Evolutionary conservation across 441 rosid genomes (phyloP).

Genomic region (Euphorbia schlechtendalii): DNA sequence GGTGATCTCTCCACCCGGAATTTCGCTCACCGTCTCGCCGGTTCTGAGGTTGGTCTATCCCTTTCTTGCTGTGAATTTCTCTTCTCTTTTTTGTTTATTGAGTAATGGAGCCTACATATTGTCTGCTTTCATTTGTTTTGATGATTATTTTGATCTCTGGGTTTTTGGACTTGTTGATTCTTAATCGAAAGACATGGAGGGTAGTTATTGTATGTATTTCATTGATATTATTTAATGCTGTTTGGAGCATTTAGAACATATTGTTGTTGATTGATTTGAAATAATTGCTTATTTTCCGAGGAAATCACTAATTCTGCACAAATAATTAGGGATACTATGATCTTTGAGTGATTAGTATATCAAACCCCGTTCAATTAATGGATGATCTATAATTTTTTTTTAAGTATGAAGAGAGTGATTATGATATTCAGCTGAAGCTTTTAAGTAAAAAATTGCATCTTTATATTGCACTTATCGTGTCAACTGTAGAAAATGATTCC

Average conservation of each 20-base stretch:
- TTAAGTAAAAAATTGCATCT: not conserved
- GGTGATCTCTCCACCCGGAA: conserved; percentile 59
- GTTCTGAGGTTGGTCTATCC: conserved; percentile 53
- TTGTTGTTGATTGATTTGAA: too few species aligned
- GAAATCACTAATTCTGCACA: not conserved
- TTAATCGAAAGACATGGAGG: not conserved
- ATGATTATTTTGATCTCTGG: not conserved
- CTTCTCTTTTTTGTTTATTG: not conserved
- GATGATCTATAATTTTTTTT: not conserved
- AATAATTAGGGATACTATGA: not conserved
- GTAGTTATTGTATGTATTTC: not conserved
- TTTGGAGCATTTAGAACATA: not conserved
- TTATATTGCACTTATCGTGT: conserved; percentile 45
- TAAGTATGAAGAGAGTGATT: not conserved
- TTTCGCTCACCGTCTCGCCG: conserved; percentile 67
- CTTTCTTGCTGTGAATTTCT: not conserved
- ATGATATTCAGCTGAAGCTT: not conserved
- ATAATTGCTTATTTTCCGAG: not conserved
- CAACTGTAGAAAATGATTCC: conserved; percentile 86
- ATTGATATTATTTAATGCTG: not conserved
- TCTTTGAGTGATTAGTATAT: not conserved
- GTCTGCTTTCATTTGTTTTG: not conserved
- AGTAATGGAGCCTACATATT: not conserved
- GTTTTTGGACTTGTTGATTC: not conserved
- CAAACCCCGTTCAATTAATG: not conserved